These are phyloP conservation scores for Fusarium albosuccineum DNA, from an alignment of 2,329 filamentous ascomycete species.

Conservation along the genomic window DNA sequence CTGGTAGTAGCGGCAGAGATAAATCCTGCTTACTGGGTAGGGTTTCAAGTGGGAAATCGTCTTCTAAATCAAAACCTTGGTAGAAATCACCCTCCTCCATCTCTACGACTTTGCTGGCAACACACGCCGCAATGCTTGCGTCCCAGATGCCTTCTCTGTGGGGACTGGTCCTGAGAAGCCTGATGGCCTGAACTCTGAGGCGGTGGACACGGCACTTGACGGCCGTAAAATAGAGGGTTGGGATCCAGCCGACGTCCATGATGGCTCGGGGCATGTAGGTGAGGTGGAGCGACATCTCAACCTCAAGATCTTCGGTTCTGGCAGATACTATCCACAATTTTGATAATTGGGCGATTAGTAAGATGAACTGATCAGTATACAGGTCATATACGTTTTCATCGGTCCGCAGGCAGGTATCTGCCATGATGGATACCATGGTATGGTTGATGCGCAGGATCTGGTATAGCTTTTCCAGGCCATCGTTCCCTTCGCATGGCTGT, in stretches of 20 bases:
- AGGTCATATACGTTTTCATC: slow-evolving; percentile 55
- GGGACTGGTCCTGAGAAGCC: slow-evolving; percentile 45
- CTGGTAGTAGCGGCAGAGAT: slow-evolving; percentile 27
- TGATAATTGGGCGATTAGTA: slow-evolving; percentile 47
- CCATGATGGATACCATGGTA: slow-evolving; percentile 59
- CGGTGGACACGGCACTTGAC: slow-evolving; percentile 60
- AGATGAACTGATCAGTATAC: slow-evolving; percentile 49
- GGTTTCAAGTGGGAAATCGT: slow-evolving; percentile 29
- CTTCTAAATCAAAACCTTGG: slow-evolving; percentile 11
- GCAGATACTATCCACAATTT: slow-evolving; percentile 23
- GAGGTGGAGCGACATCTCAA: slow-evolving; percentile 16
- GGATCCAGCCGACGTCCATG: slow-evolving; percentile 59
- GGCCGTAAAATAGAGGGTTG: slow-evolving; percentile 60
- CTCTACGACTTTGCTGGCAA: slow-evolving; percentile 54
- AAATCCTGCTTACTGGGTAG: slow-evolving; percentile 20
- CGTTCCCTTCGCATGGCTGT: slow-evolving; percentile 24
- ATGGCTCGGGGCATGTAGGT: slow-evolving; percentile 52
- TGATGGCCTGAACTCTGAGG: slow-evolving; percentile 55
- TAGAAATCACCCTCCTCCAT: slow-evolving; percentile 53
- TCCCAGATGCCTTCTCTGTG: slow-evolving; percentile 61
- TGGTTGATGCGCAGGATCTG: slow-evolving; percentile 55
- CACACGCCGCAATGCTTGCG: slow-evolving; percentile 44
- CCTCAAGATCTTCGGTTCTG: slow-evolving; percentile 15
- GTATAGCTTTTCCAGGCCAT: slow-evolving; percentile 36
- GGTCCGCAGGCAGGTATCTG: slow-evolving; percentile 49